These are phyloP conservation scores for Anthoceros angustus DNA, from an alignment of 225 moss, liverwort and hornwort species.

Conservation along the genomic window DNA sequence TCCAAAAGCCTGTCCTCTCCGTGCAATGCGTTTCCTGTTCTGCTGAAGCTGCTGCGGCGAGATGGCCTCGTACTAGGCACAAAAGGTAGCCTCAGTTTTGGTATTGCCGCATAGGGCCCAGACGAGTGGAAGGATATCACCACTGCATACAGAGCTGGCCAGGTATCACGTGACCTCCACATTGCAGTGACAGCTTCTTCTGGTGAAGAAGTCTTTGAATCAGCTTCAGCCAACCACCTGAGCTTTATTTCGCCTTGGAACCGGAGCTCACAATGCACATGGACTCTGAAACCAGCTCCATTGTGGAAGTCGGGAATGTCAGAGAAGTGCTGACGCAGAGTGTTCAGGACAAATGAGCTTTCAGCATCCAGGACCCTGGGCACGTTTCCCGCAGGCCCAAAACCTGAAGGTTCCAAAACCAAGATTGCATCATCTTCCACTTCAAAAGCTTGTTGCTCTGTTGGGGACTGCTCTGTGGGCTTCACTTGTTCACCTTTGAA, in stretches of 20 bases:
- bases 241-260: slow-evolving; percentile 43
- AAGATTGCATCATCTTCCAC: slow-evolving; percentile 3
- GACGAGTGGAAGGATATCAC: slow-evolving; percentile 67
- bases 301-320: slow-evolving; percentile 64
- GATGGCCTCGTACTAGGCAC: slow-evolving; percentile 65
- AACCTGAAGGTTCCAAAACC: slow-evolving; percentile 12
- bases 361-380: slow-evolving; percentile 75
- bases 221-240: slow-evolving; percentile 31
- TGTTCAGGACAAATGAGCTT: slow-evolving; percentile 45
- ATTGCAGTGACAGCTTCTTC: slow-evolving; percentile 1
- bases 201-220: slow-evolving; percentile 13
- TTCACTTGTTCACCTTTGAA: slow-evolving; percentile 5
- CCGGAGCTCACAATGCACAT: slow-evolving; percentile 44
- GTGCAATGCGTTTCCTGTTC: no score
- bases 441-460: slow-evolving; percentile 9
- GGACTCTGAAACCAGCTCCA: slow-evolving; percentile 71
- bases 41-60: slow-evolving; percentile 7
- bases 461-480: slow-evolving; percentile 20
- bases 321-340: slow-evolving; percentile 69
- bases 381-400: slow-evolving; percentile 19
- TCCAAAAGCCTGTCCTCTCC: no score
- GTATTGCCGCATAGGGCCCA: slow-evolving; percentile 77
- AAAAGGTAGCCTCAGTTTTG: slow-evolving; percentile 65
- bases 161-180: slow-evolving; percentile 29
- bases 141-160: slow-evolving; percentile 91